Evolutionary conservation across 192 early-diverging fungal genomes (phyloP), one percentile per base, ranked within the genome.

Genomic region (Coemansia sp.): DNA sequence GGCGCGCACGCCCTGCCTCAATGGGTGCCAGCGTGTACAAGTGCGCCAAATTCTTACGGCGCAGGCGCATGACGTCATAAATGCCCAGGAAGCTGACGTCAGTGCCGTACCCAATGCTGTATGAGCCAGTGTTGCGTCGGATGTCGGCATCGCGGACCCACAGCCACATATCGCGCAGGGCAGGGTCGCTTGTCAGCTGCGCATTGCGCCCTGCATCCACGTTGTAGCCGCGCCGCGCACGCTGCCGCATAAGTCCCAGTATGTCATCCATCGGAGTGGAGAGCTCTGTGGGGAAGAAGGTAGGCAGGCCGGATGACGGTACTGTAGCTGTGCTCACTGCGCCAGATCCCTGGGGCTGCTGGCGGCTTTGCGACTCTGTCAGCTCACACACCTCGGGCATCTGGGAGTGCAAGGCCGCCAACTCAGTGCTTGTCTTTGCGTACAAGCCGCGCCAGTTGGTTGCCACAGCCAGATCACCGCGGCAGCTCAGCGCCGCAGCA

Each of bases 141-240:
- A 74, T 77, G 7, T 77, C 75, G 14, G 85, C 86, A 48, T 86
- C 75, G 39, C 78, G 76, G 14, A 91, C 73, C 63, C 74, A 82
- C 33, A 62, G 59, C 70, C 74, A 82, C 58, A 73, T 50, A 18
- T 77, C 66, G 36, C 67, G 66, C 16, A 57, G 31, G 18, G 59
- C 35, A 10, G 28, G 11, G 21, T 79, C 70, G 39, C 53, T 33
- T 28, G 46, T 42, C 24, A 74, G 59, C 3, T 59, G 75, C 35
- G 63, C 51, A 42, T 84, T 83, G 36, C 72, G 69, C 59, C 90
- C 92, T 9, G 79, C 74, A 63, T 91, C 84, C 81, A 93, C 85
- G 9, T 85, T 88, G 76, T 98, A 98, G 8, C 93, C 93, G 8
- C 74, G 73, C 55, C 76, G 62, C 2, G 89, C 94, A 48, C 92